phyloP scores from a whole-genome alignment of 331 rosid genomes.

The Telfairia occidentalis region DNA sequence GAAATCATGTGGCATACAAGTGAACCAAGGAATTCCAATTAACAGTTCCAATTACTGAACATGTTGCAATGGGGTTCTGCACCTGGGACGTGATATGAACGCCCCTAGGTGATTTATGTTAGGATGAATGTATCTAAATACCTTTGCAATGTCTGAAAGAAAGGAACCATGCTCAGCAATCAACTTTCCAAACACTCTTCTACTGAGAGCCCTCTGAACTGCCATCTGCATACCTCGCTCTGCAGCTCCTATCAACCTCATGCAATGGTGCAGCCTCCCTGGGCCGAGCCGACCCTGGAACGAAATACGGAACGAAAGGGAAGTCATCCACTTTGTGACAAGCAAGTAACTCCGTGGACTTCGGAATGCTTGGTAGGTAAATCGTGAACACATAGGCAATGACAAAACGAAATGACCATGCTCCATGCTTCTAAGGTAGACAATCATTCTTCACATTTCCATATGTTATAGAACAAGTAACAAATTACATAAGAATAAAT shows the following conservation, averaged over 20 bases:
- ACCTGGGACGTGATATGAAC: not conserved
- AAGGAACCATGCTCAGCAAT: constrained; percentile 93
- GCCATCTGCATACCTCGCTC: constrained; percentile 82
- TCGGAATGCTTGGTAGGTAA: not conserved
- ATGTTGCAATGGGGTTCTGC: not conserved
- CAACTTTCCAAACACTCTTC: constrained; percentile 73
- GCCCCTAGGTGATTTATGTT: not conserved
- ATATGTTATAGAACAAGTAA: not conserved
- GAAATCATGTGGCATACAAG: not conserved
- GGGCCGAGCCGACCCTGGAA: constrained; percentile 95
- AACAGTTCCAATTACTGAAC: not conserved
- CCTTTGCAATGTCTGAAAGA: constrained; percentile 73
- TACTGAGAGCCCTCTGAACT: constrained; percentile 75
- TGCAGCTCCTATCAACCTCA: constrained; percentile 90
- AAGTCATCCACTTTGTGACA: not conserved
- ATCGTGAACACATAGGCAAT: not conserved
- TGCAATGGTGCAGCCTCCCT: constrained; percentile 97
- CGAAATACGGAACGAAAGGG: not conserved
- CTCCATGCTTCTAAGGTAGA: not conserved
- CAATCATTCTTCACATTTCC: not conserved
- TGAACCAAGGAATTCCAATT: not conserved
- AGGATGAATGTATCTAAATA: constrained; percentile 14
- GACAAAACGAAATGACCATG: not conserved
- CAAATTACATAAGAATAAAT: not conserved
- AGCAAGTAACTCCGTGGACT: not conserved